Conservation (phyloP, 495 filamentous ascomycete species). For the Penicillium turbatum region DNA sequence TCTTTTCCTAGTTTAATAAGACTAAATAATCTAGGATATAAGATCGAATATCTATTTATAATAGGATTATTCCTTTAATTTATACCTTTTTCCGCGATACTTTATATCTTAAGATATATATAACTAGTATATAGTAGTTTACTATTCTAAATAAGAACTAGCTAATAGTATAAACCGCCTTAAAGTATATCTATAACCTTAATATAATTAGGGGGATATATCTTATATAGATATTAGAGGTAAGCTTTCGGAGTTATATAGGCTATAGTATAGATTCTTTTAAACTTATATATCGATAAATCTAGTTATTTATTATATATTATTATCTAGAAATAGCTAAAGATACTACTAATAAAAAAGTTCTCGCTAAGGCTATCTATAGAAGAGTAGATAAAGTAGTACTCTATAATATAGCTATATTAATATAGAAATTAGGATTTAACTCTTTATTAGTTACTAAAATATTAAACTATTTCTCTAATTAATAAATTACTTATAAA, state of each 20-base stretch:
- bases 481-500: neutral
- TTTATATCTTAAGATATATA: conserved; percentile 27
- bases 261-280: conserved; percentile 7
- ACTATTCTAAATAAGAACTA: conserved; percentile 12
- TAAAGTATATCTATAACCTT: conserved; percentile 4
- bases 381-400: neutral
- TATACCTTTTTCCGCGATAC: conserved; percentile 34
- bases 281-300: conserved; percentile 18
- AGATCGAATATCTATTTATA: conserved; percentile 9
- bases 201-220: neutral
- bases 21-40: conserved; percentile 24
- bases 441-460: neutral
- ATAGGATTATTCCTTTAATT: conserved; percentile 26
- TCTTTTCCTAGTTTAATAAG: conserved; percentile 25
- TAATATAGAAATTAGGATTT: neutral
- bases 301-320: conserved; percentile 26
- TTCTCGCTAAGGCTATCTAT: too few relatives aligned
- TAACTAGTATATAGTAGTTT: conserved; percentile 26
- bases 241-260: conserved; percentile 9
- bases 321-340: conserved; percentile 23
- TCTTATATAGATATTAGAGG: conserved; percentile 24
- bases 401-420: neutral
- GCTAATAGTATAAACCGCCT: conserved; percentile 15
- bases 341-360: neutral
- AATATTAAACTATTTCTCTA: neutral